Percentiles rank a stretch among this genome's conserved stretches.
Conservation (phyloP, 2,329 filamentous ascomycete species). For the Calonectria leucothoes region DNA sequence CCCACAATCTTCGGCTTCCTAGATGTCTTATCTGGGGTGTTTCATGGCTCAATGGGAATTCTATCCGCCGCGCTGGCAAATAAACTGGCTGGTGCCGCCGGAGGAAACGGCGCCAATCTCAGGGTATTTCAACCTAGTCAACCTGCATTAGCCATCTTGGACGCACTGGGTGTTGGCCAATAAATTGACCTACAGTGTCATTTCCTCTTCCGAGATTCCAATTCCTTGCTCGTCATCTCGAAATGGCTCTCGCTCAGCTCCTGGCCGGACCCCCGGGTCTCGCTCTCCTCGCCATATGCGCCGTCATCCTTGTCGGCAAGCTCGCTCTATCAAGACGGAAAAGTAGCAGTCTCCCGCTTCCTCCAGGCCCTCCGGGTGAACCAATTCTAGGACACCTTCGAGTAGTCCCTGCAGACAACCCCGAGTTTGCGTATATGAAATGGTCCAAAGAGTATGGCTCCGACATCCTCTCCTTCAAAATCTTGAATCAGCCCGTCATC, state of each 20-base stretch:
- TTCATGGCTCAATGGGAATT: neutral
- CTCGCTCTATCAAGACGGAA: neutral
- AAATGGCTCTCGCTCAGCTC: slow-evolving; percentile 11
- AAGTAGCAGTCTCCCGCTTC: slow-evolving; percentile 35
- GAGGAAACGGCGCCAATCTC: neutral
- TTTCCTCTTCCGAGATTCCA: neutral
- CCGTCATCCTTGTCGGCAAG: neutral
- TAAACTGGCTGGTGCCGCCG: neutral
- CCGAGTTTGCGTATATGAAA: slow-evolving; percentile 45
- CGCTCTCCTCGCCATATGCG: neutral
- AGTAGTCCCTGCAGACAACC: slow-evolving; percentile 51
- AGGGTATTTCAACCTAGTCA: neutral
- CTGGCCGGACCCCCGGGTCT: slow-evolving; percentile 12
- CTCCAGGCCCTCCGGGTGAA: slow-evolving; percentile 48
- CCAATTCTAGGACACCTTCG: slow-evolving; percentile 57
- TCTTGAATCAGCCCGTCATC: slow-evolving; percentile 50
- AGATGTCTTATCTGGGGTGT: slow-evolving; percentile 1
- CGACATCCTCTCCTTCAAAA: slow-evolving; percentile 47
- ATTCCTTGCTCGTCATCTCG: neutral
- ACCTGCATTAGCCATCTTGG: neutral
- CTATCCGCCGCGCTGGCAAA: neutral
- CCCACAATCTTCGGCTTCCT: neutral
- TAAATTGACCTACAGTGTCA: neutral
- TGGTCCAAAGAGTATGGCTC: slow-evolving; percentile 62
- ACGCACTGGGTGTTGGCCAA: neutral